Evolutionary conservation across 2,329 filamentous ascomycete species (phyloP), one percentile per base, ranked within the genome.

Genomic region (Sporothrix protearum): DNA sequence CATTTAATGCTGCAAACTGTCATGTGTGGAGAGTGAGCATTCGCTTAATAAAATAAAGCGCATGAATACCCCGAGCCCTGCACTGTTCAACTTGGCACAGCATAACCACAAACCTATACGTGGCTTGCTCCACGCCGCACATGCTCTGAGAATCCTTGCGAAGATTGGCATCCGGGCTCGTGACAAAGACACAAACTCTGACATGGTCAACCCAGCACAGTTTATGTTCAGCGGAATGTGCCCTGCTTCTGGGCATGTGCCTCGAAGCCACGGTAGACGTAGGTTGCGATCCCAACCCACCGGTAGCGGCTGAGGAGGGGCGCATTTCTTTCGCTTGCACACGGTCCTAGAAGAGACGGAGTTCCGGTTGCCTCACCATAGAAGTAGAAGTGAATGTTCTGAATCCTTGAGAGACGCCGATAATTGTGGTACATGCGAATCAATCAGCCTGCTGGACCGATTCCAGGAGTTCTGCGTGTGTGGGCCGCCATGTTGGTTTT

Each of bases 161-260:
- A 80, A 84, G 53, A 80, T 87, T 9, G 85, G 85, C 1, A 83
- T 87, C 67, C 81, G 84, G 84, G 67, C 85, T 85, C 68, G 85
- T 87, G 49, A 84, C 85, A 2, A 80, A 81, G 61, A 85, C 83
- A 1, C 84, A 86, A 75, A 85, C 84, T 1, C 83, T 85, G 70
- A 84, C 85, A 75, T 87, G 85, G 85, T 84, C 83, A 49, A 84
- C 87, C 36, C 84, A 86, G 74, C 85, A 87, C 74, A 84, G 84
- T 0, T 78, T 87, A 6, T 86, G 84, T 77, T 85, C 83, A 72
- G 76, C 87, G 19, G 85, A 86, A 74, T 87, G 85, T 71, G 85
- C 85, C 0, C 75, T 85, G 78, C 61, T 71, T 10, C 47, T 71
- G 5, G 59, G 53, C 12, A 81, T 83, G 71, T 85, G 83, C 83